Percentiles rank a stretch among this genome's conserved stretches.
These are phyloP conservation scores for Geotrichum reessii DNA, from an alignment of 1,139 yeast species.

Conservation along the genomic window DNA sequence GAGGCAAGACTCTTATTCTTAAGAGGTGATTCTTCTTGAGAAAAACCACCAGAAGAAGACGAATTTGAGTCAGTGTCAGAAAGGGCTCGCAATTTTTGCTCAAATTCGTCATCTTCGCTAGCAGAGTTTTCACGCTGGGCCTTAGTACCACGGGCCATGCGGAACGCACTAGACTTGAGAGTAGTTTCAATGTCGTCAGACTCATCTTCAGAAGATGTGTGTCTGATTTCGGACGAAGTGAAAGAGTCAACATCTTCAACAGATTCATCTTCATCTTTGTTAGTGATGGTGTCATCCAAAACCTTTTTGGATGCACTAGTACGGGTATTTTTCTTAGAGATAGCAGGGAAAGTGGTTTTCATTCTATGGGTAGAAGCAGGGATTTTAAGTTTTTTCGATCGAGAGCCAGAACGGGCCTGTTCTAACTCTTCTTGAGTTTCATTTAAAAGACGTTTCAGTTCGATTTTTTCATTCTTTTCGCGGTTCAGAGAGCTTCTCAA, in stretches of 20 bases:
- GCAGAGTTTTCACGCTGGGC: background rate
- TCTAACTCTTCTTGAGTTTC: constrained; percentile 29
- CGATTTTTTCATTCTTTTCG: constrained; percentile 36
- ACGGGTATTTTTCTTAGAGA: background rate
- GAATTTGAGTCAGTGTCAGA: background rate
- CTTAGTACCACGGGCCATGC: constrained; percentile 8
- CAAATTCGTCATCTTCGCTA: constrained; percentile 2
- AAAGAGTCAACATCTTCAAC: background rate
- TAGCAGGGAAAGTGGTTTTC: background rate
- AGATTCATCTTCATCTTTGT: background rate
- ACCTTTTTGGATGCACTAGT: background rate
- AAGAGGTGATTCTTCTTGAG: constrained; percentile 4
- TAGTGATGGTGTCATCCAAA: background rate
- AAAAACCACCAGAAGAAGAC: background rate
- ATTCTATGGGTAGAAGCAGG: background rate
- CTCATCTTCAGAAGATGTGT: constrained; percentile 5
- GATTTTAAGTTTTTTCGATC: constrained; percentile 11
- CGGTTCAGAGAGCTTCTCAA: constrained; percentile 30
- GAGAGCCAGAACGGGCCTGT: constrained; percentile 1
- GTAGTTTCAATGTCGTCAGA: constrained; percentile 5
- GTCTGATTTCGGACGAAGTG: background rate
- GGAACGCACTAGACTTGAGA: constrained; percentile 4
- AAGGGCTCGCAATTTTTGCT: background rate
- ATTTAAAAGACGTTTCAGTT: constrained; percentile 29
- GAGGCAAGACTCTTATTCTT: constrained; percentile 23